Base-by-base conservation (phyloP, 1,284 basidiomycete species). In the Dichomitus squalens region DNA sequence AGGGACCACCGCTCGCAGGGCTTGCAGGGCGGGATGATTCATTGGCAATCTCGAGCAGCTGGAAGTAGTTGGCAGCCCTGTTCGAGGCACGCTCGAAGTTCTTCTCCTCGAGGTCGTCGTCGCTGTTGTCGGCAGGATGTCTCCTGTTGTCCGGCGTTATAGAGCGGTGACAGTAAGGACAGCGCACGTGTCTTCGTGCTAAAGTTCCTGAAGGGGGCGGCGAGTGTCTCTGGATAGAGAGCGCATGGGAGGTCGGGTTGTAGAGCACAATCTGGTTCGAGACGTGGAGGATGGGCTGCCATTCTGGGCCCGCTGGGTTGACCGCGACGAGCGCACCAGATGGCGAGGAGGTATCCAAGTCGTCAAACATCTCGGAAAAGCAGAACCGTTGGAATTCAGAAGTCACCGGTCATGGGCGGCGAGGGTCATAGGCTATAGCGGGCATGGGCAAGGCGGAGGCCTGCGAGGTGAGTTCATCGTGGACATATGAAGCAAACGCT, bases 201-300 rank as follows among this genome's bases (percentile, higher is more conserved):
- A 62, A 16, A 7, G 50, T 33, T 29, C 33, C 48, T 12, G 58
- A 25, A 4, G 57, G 51, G 61, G 38, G 47, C 44, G 73, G 75
- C 33, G 70, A 70, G 57, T 75, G 70, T 21, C 67, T 72, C 48
- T 77, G 80, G 52, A 96, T 89, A 23, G 90, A 83, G 12, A 96
- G 78, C 0, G 92, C 93, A 70, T 95, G 92, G 0, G 90, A 93
- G 0, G 84, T 87, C 0, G 93, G 86, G 68, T 95, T 92, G 75
- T 95, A 96, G 18, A 95, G 80, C 27, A 96, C 93, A 52, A 95
- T 86, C 69, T 95, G 92, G 72, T 93, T 90, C 0, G 90, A 87
- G 5, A 85, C 84, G 53, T 90, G 89, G 21, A 90, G 77, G 59
- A 92, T 89, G 4, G 88, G 84, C 52, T 81, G 86, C 88, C 89